Base-by-base conservation (phyloP, 177 flowering plant species). In the Vitis hybrid region DNA sequence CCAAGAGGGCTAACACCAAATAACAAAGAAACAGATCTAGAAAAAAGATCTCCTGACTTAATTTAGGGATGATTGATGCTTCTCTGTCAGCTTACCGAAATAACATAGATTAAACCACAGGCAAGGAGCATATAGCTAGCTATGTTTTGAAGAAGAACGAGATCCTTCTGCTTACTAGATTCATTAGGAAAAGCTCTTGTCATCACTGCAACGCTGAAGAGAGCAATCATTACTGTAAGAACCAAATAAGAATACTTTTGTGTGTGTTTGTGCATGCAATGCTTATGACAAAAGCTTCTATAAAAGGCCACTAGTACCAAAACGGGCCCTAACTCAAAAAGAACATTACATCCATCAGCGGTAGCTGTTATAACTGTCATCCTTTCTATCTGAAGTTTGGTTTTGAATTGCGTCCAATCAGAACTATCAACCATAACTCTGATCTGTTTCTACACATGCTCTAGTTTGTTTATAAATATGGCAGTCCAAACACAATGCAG, bases 191-290 rank as follows among this genome's bases (percentile, higher is more conserved):
- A 95, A 73, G 98, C 99, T 84, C 91, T 90, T 55, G 99, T 95
- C 98, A 93, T 93, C 66, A 95, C 98, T 48, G 97, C 98, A 79
- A 93, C 98, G 81, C 99, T 95, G 84, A 51, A 77, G 53, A 58
- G 18, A 62, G 55, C 1, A 57, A 54, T 41, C 41, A 58, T 12
- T 9, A 66, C 3, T 59, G 49, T 11, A 58, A 46, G 48, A 21
- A 9, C 15, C 14, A 20, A 27, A 50, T 20, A 24, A 3, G 12
- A 50, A 18, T 11, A 17, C 30, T 35, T 41, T 49, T 35, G 20
- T 46, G n/a, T 46, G n/a, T 62, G 64, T 41, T 11, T 35, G 64
- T 13, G 32, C 15, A 62, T 15, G 64, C 64, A 15, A 13, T 41
- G 46, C 5, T 62, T 62, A 4, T 62, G 46, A 54, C 3, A 14